These are phyloP conservation scores for Aspergillus aculeatinus DNA, from an alignment of 2,329 filamentous ascomycete species.

Conservation along the genomic window DNA sequence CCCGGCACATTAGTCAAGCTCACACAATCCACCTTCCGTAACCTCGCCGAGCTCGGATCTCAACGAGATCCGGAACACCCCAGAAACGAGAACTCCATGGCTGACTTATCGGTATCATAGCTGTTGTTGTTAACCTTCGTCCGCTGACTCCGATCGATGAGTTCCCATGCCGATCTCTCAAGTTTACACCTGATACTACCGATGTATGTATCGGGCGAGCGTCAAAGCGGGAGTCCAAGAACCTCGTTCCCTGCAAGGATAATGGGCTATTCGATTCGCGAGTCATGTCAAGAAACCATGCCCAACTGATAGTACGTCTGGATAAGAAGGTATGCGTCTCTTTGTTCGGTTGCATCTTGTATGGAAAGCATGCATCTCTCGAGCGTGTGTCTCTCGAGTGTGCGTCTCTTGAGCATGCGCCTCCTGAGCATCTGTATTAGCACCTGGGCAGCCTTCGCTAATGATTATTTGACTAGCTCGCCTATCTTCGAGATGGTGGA, in stretches of 20 bases:
- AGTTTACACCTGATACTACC: slow-evolving; percentile 29
- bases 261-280: slow-evolving; percentile 50
- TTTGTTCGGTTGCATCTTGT: too few species aligned
- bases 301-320: slow-evolving; percentile 32
- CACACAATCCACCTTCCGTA: too few species aligned
- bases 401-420: neutral
- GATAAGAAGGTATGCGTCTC: slow-evolving; percentile 28
- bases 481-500: slow-evolving; percentile 55
- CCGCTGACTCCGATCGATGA: slow-evolving; percentile 27
- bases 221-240: slow-evolving; percentile 40
- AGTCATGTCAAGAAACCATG: slow-evolving; percentile 50
- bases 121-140: slow-evolving; percentile 35
- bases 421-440: neutral
- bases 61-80: too few species aligned
- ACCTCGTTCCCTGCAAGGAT: slow-evolving; percentile 34
- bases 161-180: slow-evolving; percentile 34
- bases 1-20: too few species aligned
- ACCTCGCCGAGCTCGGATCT: too few species aligned
- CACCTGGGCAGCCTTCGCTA: neutral
- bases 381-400: too few species aligned
- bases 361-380: too few species aligned
- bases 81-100: neutral
- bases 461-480: slow-evolving; percentile 24
- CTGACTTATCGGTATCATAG: slow-evolving; percentile 24
- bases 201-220: slow-evolving; percentile 41